Evolutionary conservation across 2,329 filamentous ascomycete genomes (phyloP), one percentile per base, ranked within the genome.

Genomic region (Elsinoe batatas): DNA sequence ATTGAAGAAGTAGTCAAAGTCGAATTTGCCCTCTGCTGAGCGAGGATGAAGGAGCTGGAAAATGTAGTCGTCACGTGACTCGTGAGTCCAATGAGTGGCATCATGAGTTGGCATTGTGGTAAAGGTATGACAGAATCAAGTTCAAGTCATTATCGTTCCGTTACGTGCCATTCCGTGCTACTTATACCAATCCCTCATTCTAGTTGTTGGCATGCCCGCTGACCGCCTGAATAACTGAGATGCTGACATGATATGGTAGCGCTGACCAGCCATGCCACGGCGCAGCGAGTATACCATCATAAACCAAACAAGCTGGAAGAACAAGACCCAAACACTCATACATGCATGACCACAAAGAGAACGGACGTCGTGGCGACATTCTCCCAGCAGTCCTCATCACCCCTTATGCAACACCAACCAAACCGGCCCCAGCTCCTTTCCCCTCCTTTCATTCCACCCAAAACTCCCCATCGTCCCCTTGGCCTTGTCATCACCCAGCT

Each of bases 381-480:
- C 26, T 3, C 13, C n/a, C 15, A 18, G 15, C 7, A 2, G 17
- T 18, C 5, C 30, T 17, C 30, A 7, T 61, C 58, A 65, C 18
- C 54, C 60, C 60, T 64, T 64, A 56, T 68, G 65, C 46, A 69
- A 58, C 20, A 66, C 61, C 57, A 67, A 56, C 66, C 67, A 68
- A n/a, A 70, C 67, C 33, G 68, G 68, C 18, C 67, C 65, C 54
- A 65, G 54, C 15, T 44, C 54, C 1, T 46, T 58, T 5, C 68
- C 66, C 2, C 66, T 56, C 62, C 61, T 66, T 51, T 56, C 58
- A 54, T 58, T 63, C 68, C 68, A 70, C 2, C 67, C 66, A 60
- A 69, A 62, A 42, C 58, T 63, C 18, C 35, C 57, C 35, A 69
- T 54, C 1, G 58, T 61, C 1, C 60, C 62, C 20, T 62, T 63